Conservation (phyloP, 768 basidiomycete species). For the Rhodotorula toruloides region DNA sequence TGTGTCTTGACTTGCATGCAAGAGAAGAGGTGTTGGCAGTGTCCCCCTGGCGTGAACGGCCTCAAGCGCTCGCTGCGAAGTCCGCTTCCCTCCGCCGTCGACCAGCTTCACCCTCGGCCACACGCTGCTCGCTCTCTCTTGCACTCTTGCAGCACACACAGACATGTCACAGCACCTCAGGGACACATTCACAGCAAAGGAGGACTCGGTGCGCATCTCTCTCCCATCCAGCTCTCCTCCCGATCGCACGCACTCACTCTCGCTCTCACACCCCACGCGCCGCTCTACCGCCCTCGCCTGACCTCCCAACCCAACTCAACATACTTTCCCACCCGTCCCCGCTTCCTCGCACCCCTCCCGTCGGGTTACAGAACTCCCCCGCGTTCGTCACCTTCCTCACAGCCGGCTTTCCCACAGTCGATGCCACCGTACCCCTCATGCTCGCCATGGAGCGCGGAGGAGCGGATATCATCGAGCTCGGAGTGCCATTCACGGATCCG, state of each 20-base stretch:
- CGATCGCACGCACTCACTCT: background rate
- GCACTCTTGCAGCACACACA: too few species aligned
- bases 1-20: too few species aligned
- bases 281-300: background rate
- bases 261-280: too few species aligned
- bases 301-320: background rate
- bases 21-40: too few species aligned
- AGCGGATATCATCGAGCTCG: conserved; percentile 89
- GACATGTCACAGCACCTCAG: conserved; percentile 32
- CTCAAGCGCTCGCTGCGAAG: too few species aligned
- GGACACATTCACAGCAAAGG: conserved; percentile 27
- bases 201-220: background rate
- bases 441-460: conserved; percentile 91
- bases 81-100: background rate
- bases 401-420: conserved; percentile 75
- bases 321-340: background rate
- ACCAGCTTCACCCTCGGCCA: background rate
- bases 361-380: conserved; percentile 30
- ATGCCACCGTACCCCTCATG: conserved; percentile 78
- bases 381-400: conserved; percentile 70
- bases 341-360: background rate
- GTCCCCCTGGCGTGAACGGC: too few species aligned
- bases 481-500: conserved; percentile 92
- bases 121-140: background rate
- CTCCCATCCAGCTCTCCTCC: background rate